Conservation (phyloP, 148 eudicot genomes). For the Camellia granthamiana region DNA sequence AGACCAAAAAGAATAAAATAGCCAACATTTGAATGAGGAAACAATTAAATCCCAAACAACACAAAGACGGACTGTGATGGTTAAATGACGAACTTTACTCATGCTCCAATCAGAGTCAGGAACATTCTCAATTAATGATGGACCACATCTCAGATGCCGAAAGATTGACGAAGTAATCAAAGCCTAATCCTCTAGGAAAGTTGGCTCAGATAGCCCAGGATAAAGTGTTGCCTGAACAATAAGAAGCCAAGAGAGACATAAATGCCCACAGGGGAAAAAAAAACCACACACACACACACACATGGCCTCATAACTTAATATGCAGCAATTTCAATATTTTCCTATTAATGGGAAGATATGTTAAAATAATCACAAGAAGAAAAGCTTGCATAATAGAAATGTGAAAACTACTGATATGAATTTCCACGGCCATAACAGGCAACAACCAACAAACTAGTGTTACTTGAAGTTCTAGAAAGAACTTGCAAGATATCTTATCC, state of each 20-base stretch:
- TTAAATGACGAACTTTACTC: slow-evolving; percentile 65
- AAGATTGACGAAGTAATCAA: slow-evolving; percentile 88
- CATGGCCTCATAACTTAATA: no score
- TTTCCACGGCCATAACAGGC: neutral
- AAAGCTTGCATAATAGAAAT: neutral
- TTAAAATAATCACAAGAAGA: neutral
- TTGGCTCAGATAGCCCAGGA: slow-evolving; percentile 92
- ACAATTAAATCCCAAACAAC: neutral
- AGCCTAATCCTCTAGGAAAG: slow-evolving; percentile 94
- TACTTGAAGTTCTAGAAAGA: neutral
- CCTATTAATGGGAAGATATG: neutral
- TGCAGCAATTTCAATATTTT: slow-evolving; percentile 1
- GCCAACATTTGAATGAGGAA: neutral
- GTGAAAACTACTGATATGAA: neutral
- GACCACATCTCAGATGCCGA: slow-evolving; percentile 91
- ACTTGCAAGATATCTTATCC: neutral
- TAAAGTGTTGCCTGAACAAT: slow-evolving; percentile 67
- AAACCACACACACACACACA: no score
- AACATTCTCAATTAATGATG: slow-evolving; percentile 62
- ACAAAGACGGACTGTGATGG: slow-evolving; percentile 1
- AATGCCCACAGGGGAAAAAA: neutral
- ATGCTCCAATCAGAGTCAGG: slow-evolving; percentile 90
- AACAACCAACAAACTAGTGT: neutral
- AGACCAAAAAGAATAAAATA: neutral
- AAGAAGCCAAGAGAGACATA: slow-evolving; percentile 21